A percentile compares a stretch with the other conserved stretches of the same genome.
These are phyloP conservation scores for Rhodotorula sp. DNA, from an alignment of 1,284 basidiomycete genomes.

Conservation along the genomic window DNA sequence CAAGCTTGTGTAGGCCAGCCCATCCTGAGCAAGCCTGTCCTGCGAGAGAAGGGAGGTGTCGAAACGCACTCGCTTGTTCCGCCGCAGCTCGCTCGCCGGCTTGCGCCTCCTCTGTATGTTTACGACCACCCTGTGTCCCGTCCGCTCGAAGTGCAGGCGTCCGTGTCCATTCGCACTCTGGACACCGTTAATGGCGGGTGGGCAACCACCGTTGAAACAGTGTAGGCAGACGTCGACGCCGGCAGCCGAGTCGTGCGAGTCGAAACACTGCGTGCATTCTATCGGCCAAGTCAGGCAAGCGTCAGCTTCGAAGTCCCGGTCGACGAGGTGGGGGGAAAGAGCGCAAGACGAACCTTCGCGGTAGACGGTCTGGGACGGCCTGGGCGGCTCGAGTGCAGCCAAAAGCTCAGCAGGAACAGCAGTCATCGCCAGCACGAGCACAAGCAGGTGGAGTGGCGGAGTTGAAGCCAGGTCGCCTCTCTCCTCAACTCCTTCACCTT, in stretches of 20 bases:
- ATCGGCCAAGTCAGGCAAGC: not conserved
- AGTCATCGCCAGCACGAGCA: not conserved
- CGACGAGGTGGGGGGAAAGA: constrained; percentile 1
- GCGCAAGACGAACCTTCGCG: constrained; percentile 16
- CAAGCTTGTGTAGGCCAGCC: not conserved
- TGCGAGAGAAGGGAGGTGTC: not conserved
- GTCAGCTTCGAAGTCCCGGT: not conserved
- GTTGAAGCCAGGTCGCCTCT: not conserved
- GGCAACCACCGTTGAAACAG: constrained; percentile 92
- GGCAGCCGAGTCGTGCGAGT: constrained; percentile 71
- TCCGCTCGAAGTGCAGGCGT: constrained; percentile 65
- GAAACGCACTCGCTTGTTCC: constrained; percentile 62
- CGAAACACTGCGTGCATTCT: constrained; percentile 95
- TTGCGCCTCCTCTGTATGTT: constrained; percentile 78
- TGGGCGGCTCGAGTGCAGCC: constrained; percentile 11
- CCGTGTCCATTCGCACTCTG: constrained; percentile 65
- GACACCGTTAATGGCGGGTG: constrained; percentile 44
- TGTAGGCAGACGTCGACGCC: constrained; percentile 86
- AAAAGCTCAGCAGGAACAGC: constrained; percentile 2
- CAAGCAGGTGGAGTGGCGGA: not conserved
- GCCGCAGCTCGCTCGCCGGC: constrained; percentile 50
- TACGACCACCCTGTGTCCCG: constrained; percentile 72
- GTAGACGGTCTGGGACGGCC: constrained; percentile 31
- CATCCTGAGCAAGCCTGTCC: not conserved
- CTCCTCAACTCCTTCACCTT: no score